Conservation (phyloP, 148 eudicot species). For the Cornus controversa region DNA sequence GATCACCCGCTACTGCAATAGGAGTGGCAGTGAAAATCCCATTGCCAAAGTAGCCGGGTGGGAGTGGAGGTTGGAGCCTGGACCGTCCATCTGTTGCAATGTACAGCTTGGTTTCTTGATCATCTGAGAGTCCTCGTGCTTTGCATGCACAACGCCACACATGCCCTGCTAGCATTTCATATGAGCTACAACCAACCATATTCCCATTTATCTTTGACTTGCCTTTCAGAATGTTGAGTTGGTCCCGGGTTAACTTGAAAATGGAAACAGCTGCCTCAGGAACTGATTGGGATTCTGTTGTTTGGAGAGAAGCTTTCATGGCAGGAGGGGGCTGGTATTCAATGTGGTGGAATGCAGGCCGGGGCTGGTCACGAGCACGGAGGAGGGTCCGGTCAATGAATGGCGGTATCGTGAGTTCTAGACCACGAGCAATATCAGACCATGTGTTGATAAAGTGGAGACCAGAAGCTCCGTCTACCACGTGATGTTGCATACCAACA, state of each 20-base stretch:
- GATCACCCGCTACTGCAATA: constrained; percentile 40
- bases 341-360: constrained; percentile 38
- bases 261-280: constrained; percentile 34
- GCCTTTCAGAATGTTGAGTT: constrained; percentile 38
- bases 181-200: constrained; percentile 38
- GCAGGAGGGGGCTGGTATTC: constrained; percentile 54
- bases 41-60: constrained; percentile 48
- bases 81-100: constrained; percentile 52
- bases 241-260: constrained; percentile 44
- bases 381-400: constrained; percentile 56
- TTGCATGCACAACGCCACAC: constrained; percentile 44
- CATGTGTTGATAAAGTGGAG: constrained; percentile 54
- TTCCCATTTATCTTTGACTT: constrained; percentile 47
- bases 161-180: constrained; percentile 51
- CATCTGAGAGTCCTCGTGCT: constrained; percentile 40
- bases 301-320: constrained; percentile 23
- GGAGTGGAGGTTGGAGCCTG: constrained; percentile 38
- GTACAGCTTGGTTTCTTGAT: constrained; percentile 46
- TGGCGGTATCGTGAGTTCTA: constrained; percentile 41
- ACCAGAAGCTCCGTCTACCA: constrained; percentile 45
- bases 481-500: constrained; percentile 51
- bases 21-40: constrained; percentile 56
- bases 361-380: constrained; percentile 46
- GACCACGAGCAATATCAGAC: constrained; percentile 55
- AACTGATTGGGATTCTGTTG: constrained; percentile 9